phyloP scores from a whole-genome alignment of 2,329 filamentous ascomycete species.

The Cladosporium sp. region DNA sequence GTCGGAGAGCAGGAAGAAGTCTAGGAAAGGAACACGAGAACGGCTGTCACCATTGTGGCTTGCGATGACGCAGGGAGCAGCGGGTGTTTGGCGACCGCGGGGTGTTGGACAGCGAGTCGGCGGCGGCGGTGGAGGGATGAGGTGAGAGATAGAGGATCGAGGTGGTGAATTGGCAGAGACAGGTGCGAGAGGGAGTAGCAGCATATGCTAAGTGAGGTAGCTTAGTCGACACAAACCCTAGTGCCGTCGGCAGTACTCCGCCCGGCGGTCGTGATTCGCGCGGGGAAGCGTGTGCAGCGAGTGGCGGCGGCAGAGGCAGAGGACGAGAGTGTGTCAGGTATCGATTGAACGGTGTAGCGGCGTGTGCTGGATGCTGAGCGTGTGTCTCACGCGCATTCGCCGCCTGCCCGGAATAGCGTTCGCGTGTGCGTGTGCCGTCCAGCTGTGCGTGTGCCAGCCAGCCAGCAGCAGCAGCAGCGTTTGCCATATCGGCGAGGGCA shows the following conservation, averaged over 20 bases:
- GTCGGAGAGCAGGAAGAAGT: constrained; percentile 7
- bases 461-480: too few relatives aligned
- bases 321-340: too few relatives aligned
- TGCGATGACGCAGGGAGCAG: constrained; percentile 4
- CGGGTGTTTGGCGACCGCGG: background rate
- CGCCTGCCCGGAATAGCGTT: too few relatives aligned
- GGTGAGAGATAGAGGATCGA: background rate
- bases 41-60: constrained; percentile 12
- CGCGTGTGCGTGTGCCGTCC: too few relatives aligned
- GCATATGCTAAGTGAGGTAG: background rate
- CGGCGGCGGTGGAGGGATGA: background rate
- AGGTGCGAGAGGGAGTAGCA: background rate
- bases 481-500: too few relatives aligned
- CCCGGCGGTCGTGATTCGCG: background rate
- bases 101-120: background rate
- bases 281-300: background rate
- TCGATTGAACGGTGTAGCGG: too few relatives aligned
- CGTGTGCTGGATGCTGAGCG: too few relatives aligned
- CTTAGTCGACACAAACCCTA: background rate
- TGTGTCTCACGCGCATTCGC: background rate
- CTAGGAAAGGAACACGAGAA: constrained; percentile 1
- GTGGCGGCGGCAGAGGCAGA: background rate
- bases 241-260: background rate
- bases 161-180: background rate
- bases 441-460: too few relatives aligned